phyloP scores from a whole-genome alignment of 2,329 filamentous ascomycete species.

The Aspergillus fijiensis region DNA sequence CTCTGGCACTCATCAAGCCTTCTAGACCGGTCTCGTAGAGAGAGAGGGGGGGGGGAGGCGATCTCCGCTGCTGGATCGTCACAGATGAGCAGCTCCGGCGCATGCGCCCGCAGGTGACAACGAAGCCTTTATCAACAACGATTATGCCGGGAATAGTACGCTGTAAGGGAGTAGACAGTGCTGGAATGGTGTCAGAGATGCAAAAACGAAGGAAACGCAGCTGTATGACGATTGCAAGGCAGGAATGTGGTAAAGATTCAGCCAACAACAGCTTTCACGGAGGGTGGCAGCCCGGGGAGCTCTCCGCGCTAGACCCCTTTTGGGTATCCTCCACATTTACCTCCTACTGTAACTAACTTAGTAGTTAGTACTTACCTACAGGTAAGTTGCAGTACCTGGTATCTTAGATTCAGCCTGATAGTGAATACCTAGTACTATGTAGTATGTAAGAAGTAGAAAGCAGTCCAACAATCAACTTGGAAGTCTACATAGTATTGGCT shows the following conservation, averaged over 20 bases:
- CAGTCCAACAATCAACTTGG: neutral
- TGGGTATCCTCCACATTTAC: conserved; percentile 16
- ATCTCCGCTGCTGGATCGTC: conserved; percentile 28
- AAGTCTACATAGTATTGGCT: neutral
- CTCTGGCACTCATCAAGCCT: conserved; percentile 42
- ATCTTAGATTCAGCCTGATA: no score
- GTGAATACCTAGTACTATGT: no score
- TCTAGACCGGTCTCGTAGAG: conserved; percentile 23
- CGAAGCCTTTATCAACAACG: neutral
- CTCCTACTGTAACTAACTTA: no score
- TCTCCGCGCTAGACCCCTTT: conserved; percentile 33
- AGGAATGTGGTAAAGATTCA: conserved; percentile 11
- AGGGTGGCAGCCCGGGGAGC: conserved; percentile 29
- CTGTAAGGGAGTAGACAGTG: neutral
- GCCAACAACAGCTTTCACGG: conserved; percentile 24
- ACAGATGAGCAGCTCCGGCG: conserved; percentile 34
- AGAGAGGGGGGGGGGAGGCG: conserved; percentile 17
- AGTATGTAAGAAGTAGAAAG: no score
- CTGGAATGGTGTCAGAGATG: neutral
- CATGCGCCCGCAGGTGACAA: conserved; percentile 23
- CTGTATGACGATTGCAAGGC: neutral
- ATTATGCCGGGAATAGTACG: neutral
- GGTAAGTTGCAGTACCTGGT: no score
- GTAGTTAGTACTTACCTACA: no score
- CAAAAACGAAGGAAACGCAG: neutral